A percentile compares a stretch with the other conserved stretches of the same genome.
Evolutionary conservation across 805 yeast genomes (phyloP).

Genomic region (Starmerella stigmatis): DNA sequence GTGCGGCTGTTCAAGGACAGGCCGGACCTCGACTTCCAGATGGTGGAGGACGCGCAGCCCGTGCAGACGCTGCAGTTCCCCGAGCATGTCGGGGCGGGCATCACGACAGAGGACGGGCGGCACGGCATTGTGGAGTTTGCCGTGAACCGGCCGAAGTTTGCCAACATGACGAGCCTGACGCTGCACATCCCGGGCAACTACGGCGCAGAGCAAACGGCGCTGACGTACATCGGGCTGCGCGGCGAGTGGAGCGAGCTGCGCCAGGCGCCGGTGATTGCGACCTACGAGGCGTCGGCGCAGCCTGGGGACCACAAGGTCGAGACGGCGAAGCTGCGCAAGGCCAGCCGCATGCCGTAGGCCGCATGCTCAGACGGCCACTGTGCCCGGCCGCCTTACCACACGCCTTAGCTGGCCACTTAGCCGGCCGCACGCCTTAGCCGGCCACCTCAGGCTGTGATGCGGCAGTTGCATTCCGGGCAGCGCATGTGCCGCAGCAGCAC

Average conservation of each 20-base stretch:
- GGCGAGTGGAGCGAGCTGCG: conserved; percentile 43
- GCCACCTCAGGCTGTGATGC: conserved; percentile 33
- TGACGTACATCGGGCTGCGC: conserved; percentile 67
- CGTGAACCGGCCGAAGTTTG: conserved; percentile 62
- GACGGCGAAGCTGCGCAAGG: not conserved
- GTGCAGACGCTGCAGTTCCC: conserved; percentile 54
- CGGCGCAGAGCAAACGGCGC: conserved; percentile 44
- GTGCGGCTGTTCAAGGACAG: conserved; percentile 67
- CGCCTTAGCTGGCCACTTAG: no score
- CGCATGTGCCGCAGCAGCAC: conserved; percentile 55
- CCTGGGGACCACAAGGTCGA: conserved; percentile 68
- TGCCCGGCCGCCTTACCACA: no score
- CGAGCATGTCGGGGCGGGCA: conserved; percentile 35
- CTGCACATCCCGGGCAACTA: conserved; percentile 59
- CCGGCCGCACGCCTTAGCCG: not conserved
- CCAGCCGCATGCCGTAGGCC: not conserved
- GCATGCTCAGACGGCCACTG: no score
- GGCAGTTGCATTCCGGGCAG: conserved; percentile 78
- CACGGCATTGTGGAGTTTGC: conserved; percentile 66
- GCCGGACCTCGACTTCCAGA: conserved; percentile 61
- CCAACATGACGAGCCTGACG: conserved; percentile 57
- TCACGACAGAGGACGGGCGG: conserved; percentile 28
- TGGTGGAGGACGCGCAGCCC: conserved; percentile 40
- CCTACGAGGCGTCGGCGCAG: conserved; percentile 87
- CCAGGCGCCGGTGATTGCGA: conserved; percentile 60